Percentiles rank a stretch among this genome's conserved stretches.
These are phyloP conservation scores for Aspergillus tubingensis DNA, from an alignment of 2,329 filamentous ascomycete species.

Conservation along the genomic window DNA sequence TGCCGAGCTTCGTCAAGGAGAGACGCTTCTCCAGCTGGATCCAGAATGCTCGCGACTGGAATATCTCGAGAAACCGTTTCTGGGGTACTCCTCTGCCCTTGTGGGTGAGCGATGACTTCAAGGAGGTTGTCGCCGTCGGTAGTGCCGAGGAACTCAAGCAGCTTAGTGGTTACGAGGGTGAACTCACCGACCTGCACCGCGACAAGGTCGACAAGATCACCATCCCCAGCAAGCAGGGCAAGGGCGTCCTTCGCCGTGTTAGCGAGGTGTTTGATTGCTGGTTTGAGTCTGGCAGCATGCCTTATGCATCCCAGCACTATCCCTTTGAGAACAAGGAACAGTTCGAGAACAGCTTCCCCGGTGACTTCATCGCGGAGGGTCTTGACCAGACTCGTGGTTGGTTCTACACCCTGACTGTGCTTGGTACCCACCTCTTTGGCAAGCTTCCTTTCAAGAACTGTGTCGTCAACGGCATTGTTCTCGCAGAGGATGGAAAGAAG, in stretches of 20 bases:
- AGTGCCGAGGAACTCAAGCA: constrained; percentile 81
- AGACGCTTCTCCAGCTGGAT: constrained; percentile 92
- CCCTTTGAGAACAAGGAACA: constrained; percentile 85
- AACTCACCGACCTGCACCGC: constrained; percentile 82
- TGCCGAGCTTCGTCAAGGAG: constrained; percentile 86
- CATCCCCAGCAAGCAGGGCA: constrained; percentile 86
- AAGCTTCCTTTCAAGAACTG: constrained; percentile 89
- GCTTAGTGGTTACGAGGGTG: constrained; percentile 81
- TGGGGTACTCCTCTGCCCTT: constrained; percentile 93
- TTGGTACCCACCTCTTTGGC: constrained; percentile 85
- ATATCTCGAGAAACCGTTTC: constrained; percentile 88
- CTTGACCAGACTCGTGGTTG: constrained; percentile 92
- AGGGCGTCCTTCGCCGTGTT: constrained; percentile 75
- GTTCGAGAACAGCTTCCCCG: constrained; percentile 80
- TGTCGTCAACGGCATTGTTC: constrained; percentile 92
- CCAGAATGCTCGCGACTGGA: constrained; percentile 88
- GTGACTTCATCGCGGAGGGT: constrained; percentile 92
- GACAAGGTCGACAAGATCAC: constrained; percentile 94
- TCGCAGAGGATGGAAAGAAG: constrained; percentile 95
- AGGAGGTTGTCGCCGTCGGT: constrained; percentile 83
- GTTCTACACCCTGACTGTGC: constrained; percentile 91
- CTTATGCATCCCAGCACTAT: constrained; percentile 87
- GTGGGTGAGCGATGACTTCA: constrained; percentile 87
- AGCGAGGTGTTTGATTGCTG: constrained; percentile 95
- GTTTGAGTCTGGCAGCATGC: constrained; percentile 97